Evolutionary conservation across 768 basidiomycete species (phyloP), one percentile per base, ranked within the genome.

Genomic region (Termitomyces sp.): DNA sequence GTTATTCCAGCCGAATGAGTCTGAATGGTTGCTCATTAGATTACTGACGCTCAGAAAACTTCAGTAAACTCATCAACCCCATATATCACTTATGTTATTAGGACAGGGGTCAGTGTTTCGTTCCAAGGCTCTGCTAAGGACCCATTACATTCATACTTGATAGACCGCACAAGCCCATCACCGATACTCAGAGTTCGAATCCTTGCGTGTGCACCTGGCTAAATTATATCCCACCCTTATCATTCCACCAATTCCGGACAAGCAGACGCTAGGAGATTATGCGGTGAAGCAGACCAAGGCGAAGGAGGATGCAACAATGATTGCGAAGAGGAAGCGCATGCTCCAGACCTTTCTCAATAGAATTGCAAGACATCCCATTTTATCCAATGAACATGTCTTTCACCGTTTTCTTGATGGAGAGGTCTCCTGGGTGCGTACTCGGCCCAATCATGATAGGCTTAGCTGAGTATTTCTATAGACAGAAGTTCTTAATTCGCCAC

Each of bases 161-260:
- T 66, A 98, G 96, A 85, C 80, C 63, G 81, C 86, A 7, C 88
- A 93, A 66, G 86, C 93, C 12, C 83, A 86, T 36, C 91, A 97
- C 65, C 86, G 97, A 44, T 99, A 99, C 73, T 98, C 96, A 3
- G 95, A 98, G 71, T 99, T 99, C 72, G 94, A 98, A 74, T 94
- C 93, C 24, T 78, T 99, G 42, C 87, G 97, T 54, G 80, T 82
- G 54, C 89, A 81, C 61, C 83, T 99, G 50, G 80, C 85, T 53
- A 93, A 87, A 67, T 80, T 99, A 47, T 97, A 99, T 70, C 97
- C 97, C 0, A 97, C 95, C 9, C 76, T 95, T 65, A 98, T 99
- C 67, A 89, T 99, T 60, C 96, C 97, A 2, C 97, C 97, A 45
- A 97, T 99, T 54, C 97, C 97, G 3, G 95, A 92, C 1, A 98